phyloP scores from a whole-genome alignment of 139 green algal species.

The Chlamydomonas eustigma region DNA sequence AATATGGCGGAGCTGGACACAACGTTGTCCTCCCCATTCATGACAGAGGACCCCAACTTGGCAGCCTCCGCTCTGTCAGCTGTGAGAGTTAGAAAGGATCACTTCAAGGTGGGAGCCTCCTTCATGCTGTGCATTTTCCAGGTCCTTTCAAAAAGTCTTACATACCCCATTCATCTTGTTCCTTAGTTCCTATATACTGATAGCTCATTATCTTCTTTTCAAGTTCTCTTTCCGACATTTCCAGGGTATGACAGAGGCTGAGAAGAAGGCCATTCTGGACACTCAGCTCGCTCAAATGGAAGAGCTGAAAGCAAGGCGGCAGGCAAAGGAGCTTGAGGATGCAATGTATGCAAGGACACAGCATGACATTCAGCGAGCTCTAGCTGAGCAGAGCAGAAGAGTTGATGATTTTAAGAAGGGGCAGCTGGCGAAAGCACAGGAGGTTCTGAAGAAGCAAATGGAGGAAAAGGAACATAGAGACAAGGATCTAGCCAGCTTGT shows the following conservation, averaged over 20 bases:
- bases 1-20: conserved; percentile 41
- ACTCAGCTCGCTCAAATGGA: conserved; percentile 53
- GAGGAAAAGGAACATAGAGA: conserved; percentile 52
- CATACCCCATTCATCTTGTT: no score
- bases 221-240: conserved; percentile 11
- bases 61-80: conserved; percentile 31
- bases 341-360: conserved; percentile 33
- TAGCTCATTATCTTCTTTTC: neutral
- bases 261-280: conserved; percentile 44
- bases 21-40: conserved; percentile 32
- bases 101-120: conserved; percentile 34
- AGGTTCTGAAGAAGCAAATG: conserved; percentile 39
- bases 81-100: conserved; percentile 38
- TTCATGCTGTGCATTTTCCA: neutral
- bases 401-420: conserved; percentile 42
- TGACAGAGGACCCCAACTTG: conserved; percentile 43
- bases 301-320: conserved; percentile 38
- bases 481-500: conserved; percentile 32
- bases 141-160: neutral
- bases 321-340: conserved; percentile 30
- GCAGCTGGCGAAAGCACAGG: conserved; percentile 23
- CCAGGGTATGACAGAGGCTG: conserved; percentile 42
- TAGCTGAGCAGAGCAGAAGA: conserved; percentile 20
- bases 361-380: conserved; percentile 31
- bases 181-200: no score